Conservation (phyloP, 2,329 filamentous ascomycete species). For the Coniochaeta prunicola region DNA sequence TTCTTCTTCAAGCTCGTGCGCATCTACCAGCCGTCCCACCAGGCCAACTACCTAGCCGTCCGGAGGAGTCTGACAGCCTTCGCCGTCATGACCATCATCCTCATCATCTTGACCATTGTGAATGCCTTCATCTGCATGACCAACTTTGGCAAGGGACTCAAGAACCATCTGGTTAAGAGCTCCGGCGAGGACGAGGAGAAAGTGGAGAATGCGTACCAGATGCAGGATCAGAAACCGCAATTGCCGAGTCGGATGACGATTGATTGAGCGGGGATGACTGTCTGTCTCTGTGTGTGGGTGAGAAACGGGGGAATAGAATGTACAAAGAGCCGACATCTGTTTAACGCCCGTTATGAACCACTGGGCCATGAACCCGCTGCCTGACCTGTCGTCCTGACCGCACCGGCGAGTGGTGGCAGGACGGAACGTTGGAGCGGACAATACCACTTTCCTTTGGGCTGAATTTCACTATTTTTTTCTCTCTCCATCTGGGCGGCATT, state of each 20-base stretch:
- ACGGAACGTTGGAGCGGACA: not conserved
- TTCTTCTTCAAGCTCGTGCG: slow-evolving; percentile 97
- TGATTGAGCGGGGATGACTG: slow-evolving; percentile 35
- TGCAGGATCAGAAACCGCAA: slow-evolving; percentile 49
- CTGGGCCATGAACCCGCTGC: not conserved
- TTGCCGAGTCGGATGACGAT: slow-evolving; percentile 54
- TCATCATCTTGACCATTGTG: slow-evolving; percentile 81
- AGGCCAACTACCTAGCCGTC: slow-evolving; percentile 64
- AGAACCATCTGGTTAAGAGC: slow-evolving; percentile 67
- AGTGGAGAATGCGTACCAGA: slow-evolving; percentile 47
- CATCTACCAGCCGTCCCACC: slow-evolving; percentile 69
- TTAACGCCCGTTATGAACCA: slow-evolving; percentile 5
- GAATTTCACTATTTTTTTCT: not conserved
- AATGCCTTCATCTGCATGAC: slow-evolving; percentile 81
- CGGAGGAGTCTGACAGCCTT: slow-evolving; percentile 86
- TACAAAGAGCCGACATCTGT: not conserved
- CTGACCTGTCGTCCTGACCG: not conserved
- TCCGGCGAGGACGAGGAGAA: slow-evolving; percentile 42
- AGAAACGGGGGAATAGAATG: not conserved
- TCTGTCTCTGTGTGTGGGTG: too few relatives aligned
- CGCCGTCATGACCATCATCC: slow-evolving; percentile 81
- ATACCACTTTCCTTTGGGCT: not conserved
- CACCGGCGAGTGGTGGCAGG: not conserved
- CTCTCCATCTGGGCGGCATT: not conserved
- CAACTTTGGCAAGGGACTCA: slow-evolving; percentile 88